phyloP scores from a whole-genome alignment of 805 yeast genomes.

The Candida quercuum region DNA sequence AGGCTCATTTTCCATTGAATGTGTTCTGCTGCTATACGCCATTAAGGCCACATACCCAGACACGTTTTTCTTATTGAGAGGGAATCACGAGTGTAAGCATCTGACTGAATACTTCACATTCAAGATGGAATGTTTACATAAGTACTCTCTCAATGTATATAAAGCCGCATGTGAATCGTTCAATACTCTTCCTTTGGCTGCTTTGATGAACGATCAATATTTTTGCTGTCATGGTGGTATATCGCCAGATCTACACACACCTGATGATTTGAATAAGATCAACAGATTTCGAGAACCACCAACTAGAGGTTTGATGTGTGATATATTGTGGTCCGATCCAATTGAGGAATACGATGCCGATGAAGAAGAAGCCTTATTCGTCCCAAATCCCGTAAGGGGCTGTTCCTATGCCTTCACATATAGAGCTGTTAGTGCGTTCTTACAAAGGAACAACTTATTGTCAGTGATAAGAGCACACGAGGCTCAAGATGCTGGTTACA shows the following conservation, averaged over 20 bases:
- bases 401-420: conserved; percentile 90
- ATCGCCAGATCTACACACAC: conserved; percentile 72
- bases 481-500: conserved; percentile 95
- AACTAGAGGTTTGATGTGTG: conserved; percentile 90
- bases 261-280: conserved; percentile 62
- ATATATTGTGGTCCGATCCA: conserved; percentile 94
- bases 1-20: conserved; percentile 86
- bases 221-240: conserved; percentile 96
- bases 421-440: conserved; percentile 65
- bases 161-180: conserved; percentile 73
- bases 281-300: conserved; percentile 92
- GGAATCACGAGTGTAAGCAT: conserved; percentile 94
- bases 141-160: conserved; percentile 62
- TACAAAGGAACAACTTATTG: conserved; percentile 70
- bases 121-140: conserved; percentile 83
- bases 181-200: conserved; percentile 86
- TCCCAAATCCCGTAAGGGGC: conserved; percentile 75
- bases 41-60: conserved; percentile 71
- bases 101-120: conserved; percentile 92
- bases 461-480: conserved; percentile 95
- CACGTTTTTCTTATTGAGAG: conserved; percentile 78
- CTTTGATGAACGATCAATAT: conserved; percentile 88
- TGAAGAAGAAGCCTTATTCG: conserved; percentile 38
- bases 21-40: conserved; percentile 68
- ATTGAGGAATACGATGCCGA: conserved; percentile 79